These are phyloP conservation scores for Rosa hybrid DNA, from an alignment of 331 rosid species.

Conservation along the genomic window DNA sequence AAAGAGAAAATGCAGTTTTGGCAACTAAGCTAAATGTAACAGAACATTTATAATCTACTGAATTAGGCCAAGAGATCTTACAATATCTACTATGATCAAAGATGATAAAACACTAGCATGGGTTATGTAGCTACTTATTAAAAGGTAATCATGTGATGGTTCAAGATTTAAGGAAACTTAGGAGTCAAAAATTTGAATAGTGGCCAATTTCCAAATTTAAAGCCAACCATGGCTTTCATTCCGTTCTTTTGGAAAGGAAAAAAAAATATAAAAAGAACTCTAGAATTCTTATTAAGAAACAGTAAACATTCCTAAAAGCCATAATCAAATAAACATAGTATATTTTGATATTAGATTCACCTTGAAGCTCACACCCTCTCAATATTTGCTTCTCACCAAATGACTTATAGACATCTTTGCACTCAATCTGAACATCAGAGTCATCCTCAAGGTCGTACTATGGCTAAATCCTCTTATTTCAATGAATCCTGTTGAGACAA, in stretches of 20 bases:
- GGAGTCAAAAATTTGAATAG: neutral
- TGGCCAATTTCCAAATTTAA: neutral
- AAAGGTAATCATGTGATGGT: neutral
- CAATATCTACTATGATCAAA: too few species aligned
- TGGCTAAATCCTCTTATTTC: slow-evolving; percentile 54
- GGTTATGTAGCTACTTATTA: neutral
- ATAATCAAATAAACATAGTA: slow-evolving; percentile 6
- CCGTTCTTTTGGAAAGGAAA: neutral
- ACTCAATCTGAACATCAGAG: slow-evolving; percentile 90
- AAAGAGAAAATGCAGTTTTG: too few species aligned
- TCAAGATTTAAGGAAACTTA: neutral
- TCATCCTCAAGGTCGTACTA: slow-evolving; percentile 43
- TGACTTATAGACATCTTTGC: slow-evolving; percentile 82
- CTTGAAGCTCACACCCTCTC: slow-evolving; percentile 97
- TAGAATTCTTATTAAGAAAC: neutral
- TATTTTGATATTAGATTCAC: slow-evolving; percentile 40
- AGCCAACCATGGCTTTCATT: neutral
- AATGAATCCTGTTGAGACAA: slow-evolving; percentile 57
- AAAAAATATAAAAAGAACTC: too few species aligned
- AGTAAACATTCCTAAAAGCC: neutral
- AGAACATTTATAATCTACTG: too few species aligned
- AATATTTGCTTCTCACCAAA: slow-evolving; percentile 93
- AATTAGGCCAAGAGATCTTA: too few species aligned
- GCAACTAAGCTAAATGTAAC: too few species aligned
- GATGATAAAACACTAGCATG: neutral